phyloP scores from a whole-genome alignment of 1,284 basidiomycete species.

The Leucoagaricus sp. region DNA sequence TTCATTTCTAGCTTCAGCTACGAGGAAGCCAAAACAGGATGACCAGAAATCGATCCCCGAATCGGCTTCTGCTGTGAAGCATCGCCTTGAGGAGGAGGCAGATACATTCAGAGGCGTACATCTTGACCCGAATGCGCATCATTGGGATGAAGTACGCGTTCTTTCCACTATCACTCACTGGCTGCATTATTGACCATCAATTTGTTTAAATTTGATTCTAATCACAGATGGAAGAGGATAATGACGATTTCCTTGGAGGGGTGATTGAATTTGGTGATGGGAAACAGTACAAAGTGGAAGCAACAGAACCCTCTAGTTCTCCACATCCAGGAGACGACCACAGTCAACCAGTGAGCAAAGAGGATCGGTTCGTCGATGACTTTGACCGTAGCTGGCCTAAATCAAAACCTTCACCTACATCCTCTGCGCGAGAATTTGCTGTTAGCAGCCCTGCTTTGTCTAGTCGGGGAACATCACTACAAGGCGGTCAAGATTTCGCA shows the following conservation, averaged over 20 bases:
- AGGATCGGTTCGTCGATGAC: conserved; percentile 84
- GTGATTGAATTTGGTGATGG: conserved; percentile 95
- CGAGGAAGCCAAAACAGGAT: conserved; percentile 37
- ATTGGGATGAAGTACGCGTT: conserved; percentile 90
- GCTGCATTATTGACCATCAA: conserved; percentile 6
- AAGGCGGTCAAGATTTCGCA: conserved; percentile 42
- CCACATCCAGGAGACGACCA: conserved; percentile 22
- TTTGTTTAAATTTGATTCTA: background rate
- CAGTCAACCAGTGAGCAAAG: conserved; percentile 59
- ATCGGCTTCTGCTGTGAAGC: conserved; percentile 43
- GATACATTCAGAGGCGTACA: conserved; percentile 92
- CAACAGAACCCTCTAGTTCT: conserved; percentile 38
- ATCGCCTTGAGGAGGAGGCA: conserved; percentile 70
- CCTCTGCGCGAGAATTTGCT: conserved; percentile 42
- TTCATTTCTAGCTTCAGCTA: conserved; percentile 26
- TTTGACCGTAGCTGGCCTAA: conserved; percentile 93
- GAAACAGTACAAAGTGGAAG: conserved; percentile 79
- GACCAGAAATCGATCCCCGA: conserved; percentile 38
- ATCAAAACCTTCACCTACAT: conserved; percentile 45
- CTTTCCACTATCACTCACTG: conserved; percentile 11
- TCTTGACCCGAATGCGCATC: conserved; percentile 88
- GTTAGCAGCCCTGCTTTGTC: conserved; percentile 28
- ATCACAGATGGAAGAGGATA: conserved; percentile 82
- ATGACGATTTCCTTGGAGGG: conserved; percentile 85
- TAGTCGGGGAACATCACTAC: conserved; percentile 41